These are phyloP conservation scores for Trametes punicea DNA, from an alignment of 768 basidiomycete species.

Conservation along the genomic window DNA sequence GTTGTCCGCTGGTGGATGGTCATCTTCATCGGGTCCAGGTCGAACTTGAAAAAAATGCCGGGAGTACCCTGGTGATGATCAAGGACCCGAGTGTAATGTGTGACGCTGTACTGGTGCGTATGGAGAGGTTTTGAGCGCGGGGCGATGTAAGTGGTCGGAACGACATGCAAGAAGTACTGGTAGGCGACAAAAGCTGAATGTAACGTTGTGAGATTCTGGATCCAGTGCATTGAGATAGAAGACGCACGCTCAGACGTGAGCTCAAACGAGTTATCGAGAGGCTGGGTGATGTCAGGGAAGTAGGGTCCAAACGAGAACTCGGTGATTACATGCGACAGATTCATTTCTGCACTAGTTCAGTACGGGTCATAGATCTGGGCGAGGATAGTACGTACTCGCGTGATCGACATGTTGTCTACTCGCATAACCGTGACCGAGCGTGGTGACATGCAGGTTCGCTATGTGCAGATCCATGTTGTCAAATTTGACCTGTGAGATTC, in stretches of 20 bases:
- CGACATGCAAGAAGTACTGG: constrained; percentile 94
- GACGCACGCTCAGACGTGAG: constrained; percentile 62
- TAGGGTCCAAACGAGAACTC: constrained; percentile 97
- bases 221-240: too few species aligned
- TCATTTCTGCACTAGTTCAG: constrained; percentile 65
- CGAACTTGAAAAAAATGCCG: constrained; percentile 98
- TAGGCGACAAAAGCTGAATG: constrained; percentile 80
- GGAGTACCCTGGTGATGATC: constrained; percentile 78
- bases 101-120: constrained; percentile 92
- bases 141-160: constrained; percentile 90
- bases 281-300: constrained; percentile 94
- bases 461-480: background rate
- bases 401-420: constrained; percentile 88
- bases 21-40: constrained; percentile 86
- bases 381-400: constrained; percentile 51
- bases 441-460: constrained; percentile 94
- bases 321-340: constrained; percentile 91
- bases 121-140: constrained; percentile 60
- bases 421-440: constrained; percentile 91
- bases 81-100: constrained; percentile 80
- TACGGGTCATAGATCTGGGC: background rate
- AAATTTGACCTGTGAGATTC: background rate
- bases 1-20: constrained; percentile 89
- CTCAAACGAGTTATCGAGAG: constrained; percentile 88
- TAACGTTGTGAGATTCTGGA: too few species aligned